Conservation (phyloP, 352 stramenopile species). For the Thalassiosira mediterranea region DNA sequence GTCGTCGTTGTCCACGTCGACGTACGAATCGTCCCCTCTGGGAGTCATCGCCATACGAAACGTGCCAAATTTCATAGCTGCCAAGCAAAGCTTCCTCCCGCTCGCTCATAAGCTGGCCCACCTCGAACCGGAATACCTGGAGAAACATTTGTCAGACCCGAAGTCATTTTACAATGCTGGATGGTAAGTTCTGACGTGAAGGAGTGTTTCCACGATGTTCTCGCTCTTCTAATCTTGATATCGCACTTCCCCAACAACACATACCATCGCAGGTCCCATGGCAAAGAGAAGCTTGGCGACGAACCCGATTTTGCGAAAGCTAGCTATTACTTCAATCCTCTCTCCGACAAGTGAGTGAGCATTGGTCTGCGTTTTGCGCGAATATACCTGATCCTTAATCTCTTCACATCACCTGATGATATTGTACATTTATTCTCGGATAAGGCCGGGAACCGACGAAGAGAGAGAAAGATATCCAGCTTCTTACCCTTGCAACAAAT, state of each 20-base stretch:
- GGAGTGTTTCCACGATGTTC: too few relatives aligned
- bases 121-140: slow-evolving; percentile 86
- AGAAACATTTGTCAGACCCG: slow-evolving; percentile 86
- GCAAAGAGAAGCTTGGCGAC: slow-evolving; percentile 91
- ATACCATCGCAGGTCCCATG: slow-evolving; percentile 81
- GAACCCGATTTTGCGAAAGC: slow-evolving; percentile 93
- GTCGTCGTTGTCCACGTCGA: not conserved
- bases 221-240: too few relatives aligned
- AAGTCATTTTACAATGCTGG: slow-evolving; percentile 93
- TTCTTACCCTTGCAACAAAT: slow-evolving; percentile 93
- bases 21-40: slow-evolving; percentile 33
- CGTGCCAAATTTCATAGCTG: slow-evolving; percentile 78
- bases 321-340: slow-evolving; percentile 96
- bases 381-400: not conserved
- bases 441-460: slow-evolving; percentile 80
- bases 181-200: slow-evolving; percentile 83
- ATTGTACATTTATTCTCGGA: not conserved
- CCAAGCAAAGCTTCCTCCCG: slow-evolving; percentile 81
- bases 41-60: slow-evolving; percentile 79
- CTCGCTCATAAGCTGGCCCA: slow-evolving; percentile 85
- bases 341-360: slow-evolving; percentile 84
- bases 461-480: slow-evolving; percentile 84
- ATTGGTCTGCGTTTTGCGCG: not conserved
- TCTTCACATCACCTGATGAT: not conserved
- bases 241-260: too few relatives aligned